These are phyloP conservation scores for Rhodamnia argentea DNA, from an alignment of 345 rosid genomes.

Conservation along the genomic window DNA sequence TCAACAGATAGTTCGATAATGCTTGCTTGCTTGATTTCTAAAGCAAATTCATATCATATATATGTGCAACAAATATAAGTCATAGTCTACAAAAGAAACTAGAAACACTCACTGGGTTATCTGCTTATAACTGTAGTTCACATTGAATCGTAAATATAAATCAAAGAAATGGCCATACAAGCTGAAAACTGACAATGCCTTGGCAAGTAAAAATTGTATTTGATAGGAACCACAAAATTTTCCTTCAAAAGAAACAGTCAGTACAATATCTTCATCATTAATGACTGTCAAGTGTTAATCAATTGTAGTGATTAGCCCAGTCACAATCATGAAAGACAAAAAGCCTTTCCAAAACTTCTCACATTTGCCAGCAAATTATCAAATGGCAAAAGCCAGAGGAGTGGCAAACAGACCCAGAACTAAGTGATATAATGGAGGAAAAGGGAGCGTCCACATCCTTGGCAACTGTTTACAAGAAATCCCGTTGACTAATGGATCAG, in stretches of 20 bases:
- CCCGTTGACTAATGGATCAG: neutral
- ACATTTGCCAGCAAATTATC: neutral
- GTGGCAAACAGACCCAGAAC: neutral
- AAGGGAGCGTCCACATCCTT: neutral
- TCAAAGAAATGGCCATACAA: neutral
- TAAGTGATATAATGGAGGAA: neutral
- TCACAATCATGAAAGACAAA: neutral
- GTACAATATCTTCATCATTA: neutral
- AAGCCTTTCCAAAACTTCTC: neutral
- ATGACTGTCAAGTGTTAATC: neutral
- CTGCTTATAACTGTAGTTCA: neutral
- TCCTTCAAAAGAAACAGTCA: neutral
- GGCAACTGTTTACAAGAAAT: neutral
- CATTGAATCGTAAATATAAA: neutral
- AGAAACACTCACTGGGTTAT: neutral
- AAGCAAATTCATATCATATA: neutral
- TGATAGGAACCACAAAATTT: neutral
- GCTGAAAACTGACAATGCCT: neutral
- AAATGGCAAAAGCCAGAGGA: neutral
- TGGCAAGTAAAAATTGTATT: neutral
- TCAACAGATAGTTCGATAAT: neutral
- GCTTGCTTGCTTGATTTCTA: neutral
- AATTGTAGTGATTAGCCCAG: neutral
- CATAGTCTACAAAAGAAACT: neutral
- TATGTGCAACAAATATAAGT: neutral